Conservation (phyloP, 1,284 basidiomycete species). For the Leccinum cinnamomeum region DNA sequence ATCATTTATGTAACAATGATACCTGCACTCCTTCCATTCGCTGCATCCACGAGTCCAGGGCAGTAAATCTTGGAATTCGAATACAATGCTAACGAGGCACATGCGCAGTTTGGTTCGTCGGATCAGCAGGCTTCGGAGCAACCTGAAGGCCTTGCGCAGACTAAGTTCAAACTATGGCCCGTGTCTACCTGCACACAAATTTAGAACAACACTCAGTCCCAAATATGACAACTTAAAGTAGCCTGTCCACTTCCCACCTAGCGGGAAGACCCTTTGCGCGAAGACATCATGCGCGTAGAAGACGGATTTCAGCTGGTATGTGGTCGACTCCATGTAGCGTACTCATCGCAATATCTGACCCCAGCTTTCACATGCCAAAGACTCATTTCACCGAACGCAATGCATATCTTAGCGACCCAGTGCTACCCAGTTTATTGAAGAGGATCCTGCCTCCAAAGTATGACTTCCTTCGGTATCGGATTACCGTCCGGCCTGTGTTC, state of each 20-base stretch:
- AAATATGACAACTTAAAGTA: not conserved
- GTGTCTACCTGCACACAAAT: not conserved
- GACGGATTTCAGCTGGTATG: slow-evolving; percentile 63
- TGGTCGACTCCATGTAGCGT: not conserved
- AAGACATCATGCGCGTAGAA: slow-evolving; percentile 54
- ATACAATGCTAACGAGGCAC: not conserved
- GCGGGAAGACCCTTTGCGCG: not conserved
- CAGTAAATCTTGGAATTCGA: not conserved
- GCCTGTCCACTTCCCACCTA: slow-evolving; percentile 9
- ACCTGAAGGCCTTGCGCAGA: not conserved
- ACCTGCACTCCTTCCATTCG: no score
- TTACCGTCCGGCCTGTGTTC: not conserved
- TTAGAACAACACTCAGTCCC: not conserved
- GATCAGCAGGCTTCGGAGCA: not conserved
- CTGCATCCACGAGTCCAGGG: no score
- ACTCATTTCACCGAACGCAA: slow-evolving; percentile 49
- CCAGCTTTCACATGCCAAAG: slow-evolving; percentile 27
- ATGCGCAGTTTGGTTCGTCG: not conserved
- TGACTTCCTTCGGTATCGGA: slow-evolving; percentile 2
- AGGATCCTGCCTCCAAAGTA: slow-evolving; percentile 52
- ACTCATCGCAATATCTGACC: not conserved
- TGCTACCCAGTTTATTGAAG: slow-evolving; percentile 56
- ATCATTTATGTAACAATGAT: no score
- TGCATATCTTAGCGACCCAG: slow-evolving; percentile 58
- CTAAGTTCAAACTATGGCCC: not conserved